phyloP scores from a whole-genome alignment of 345 rosid species.

The Murraya koenigii region DNA sequence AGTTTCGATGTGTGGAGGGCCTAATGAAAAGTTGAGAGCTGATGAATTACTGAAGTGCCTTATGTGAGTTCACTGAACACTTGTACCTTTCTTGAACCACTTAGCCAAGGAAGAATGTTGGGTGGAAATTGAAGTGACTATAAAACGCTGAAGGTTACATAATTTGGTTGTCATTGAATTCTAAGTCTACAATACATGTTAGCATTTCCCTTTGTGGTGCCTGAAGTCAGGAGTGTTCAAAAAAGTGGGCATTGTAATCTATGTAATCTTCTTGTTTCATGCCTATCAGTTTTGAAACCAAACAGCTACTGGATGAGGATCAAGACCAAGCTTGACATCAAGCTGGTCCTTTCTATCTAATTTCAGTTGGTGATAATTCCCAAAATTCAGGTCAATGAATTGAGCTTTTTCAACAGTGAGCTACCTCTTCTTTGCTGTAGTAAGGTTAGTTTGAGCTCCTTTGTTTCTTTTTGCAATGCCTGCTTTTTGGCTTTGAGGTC shows the following conservation, averaged over 20 bases:
- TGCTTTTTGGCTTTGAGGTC: not conserved
- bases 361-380: not conserved
- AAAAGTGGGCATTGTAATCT: not conserved
- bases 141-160: not conserved
- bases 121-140: not conserved
- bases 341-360: not conserved
- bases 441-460: not conserved
- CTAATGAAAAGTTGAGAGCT: slow-evolving; percentile 74
- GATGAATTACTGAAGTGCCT: slow-evolving; percentile 51
- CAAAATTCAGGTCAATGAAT: not conserved
- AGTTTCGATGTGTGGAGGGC: slow-evolving; percentile 14
- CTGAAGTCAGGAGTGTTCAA: not conserved
- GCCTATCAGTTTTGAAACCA: not conserved
- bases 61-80: slow-evolving; percentile 45
- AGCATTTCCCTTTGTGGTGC: not conserved
- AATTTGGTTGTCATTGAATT: not conserved
- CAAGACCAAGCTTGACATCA: too few species aligned
- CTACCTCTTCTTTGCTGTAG: not conserved
- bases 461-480: not conserved
- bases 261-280: not conserved
- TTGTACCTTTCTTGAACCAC: not conserved
- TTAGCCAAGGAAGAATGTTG: not conserved
- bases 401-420: not conserved
- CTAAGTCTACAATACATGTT: not conserved
- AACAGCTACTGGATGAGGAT: not conserved